Base-by-base conservation (phyloP, 2,329 filamentous ascomycete genomes). In the Sporothrix dimorphospora region DNA sequence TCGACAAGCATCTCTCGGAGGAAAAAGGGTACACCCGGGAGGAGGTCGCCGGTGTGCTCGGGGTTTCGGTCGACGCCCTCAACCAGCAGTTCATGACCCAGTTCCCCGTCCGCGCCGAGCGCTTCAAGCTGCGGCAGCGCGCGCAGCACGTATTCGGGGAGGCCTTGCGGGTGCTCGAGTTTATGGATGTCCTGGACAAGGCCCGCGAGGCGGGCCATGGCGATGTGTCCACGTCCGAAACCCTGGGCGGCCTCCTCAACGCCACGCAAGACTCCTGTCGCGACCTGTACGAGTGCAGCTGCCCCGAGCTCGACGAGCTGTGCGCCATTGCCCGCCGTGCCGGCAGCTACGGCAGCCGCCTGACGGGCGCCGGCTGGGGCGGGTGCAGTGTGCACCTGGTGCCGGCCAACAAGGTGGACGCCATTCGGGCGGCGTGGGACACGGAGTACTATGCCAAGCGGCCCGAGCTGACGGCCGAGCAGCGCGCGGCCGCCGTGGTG, bases 311-410 rank as follows among this genome's bases (percentile, higher is more conserved):
- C n/a, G 95, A 99, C 80, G 87, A 93, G 74, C 88, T 99, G 49
- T 98, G 95, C 81, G 81, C 85, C 51, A 91, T 98, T 76, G 94
- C 94, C 0, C 86, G 90, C 38, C 85, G 84, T 19, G 92, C 92
- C 0, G 96, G 96, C 1, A 89, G 92, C 21, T 94, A 94, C 79
- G 96, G 95, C 38, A 94, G 92, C 76, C 86, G 95, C 34, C 83
- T 98, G 76, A 98, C 95, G 0, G 96, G 96, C 51, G 96, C 96
- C 0, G 96, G 96, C 3, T 99, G 96, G 96, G 96, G 96, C 74
- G 96, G 96, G 2, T 98, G 96, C 83, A 96, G 90, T 73, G 95
- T 99, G 72, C 96, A 99, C 83, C 87, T 99, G 72, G 92, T 98
- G 69, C 92, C 95, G 0, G 92, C 90, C 72, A 88, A 94, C 78